Base-by-base conservation (phyloP, 179 eudicot species). In the Carnegiea gigantea region DNA sequence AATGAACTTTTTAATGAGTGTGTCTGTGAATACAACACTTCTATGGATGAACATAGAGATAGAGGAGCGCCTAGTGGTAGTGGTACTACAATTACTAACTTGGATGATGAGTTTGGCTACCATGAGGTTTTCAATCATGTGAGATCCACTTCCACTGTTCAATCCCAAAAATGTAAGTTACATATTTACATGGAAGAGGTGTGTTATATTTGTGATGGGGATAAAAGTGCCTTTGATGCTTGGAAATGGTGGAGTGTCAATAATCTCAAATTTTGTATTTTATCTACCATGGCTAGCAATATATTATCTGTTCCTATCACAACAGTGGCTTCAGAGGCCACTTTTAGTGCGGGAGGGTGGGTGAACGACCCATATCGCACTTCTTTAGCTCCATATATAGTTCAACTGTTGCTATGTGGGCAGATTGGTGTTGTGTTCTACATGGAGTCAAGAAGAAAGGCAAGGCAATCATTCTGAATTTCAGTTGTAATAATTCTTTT, bases 261-360 rank as follows among this genome's bases (percentile, higher is more conserved):
- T 28, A 28, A 0, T 28, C 30, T 28, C 30, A 28, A 28, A 28
- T 28, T 28, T 28, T 1, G 30, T 28, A 79, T 11, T 79, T 54
- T 54, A 43, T 18, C 68, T 24, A 79, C 26, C n/a, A 8, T 80
- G 60, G 73, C 72, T 43, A 5, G 60, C n/a, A 78, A 73, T 80
- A 28, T 80, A 12, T 79, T 79, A 23, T 49, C 62, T 28, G 20
- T 80, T 20, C 82, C 73, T 10, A 60, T 80, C 28, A 80, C 59
- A 17, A 80, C 64, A 24, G 73, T 80, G 26, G 78, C 73, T 23
- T 73, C 62, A 2, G 48, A 60, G 70, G 77, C 60, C 4, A 73
- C 73, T 60, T 80, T 79, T 72, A 71, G 82, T 70, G 82, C 24
- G 0, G 48, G 78, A 12, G 48, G 73, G 40, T 54, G 54, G 65